Evolutionary conservation across 148 eudicot genomes (phyloP).

Genomic region (Diospyros lotus): DNA sequence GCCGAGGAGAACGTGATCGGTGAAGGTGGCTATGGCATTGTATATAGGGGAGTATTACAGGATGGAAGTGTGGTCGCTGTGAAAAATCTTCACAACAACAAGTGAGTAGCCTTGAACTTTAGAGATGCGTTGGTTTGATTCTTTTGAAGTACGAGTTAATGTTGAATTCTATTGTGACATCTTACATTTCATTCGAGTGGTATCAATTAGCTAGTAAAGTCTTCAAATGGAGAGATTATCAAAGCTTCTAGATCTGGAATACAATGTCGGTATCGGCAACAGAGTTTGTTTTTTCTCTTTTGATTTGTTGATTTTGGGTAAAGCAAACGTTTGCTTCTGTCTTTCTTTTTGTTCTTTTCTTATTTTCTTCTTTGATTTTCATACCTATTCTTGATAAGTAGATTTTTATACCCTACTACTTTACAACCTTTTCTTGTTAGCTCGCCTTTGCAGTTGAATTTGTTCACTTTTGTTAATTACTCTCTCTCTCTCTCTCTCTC

Average conservation of each 20-base stretch:
- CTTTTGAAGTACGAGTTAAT: neutral
- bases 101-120: slow-evolving; percentile 39
- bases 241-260: slow-evolving; percentile 26
- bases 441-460: slow-evolving; percentile 4
- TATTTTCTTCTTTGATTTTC: slow-evolving; percentile 29
- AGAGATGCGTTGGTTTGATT: neutral
- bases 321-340: slow-evolving; percentile 25
- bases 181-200: too few species aligned
- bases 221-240: slow-evolving; percentile 3
- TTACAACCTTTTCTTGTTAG: slow-evolving; percentile 9
- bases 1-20: slow-evolving; percentile 66
- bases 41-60: slow-evolving; percentile 68
- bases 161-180: neutral
- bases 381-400: slow-evolving; percentile 14
- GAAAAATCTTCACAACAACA: slow-evolving; percentile 74
- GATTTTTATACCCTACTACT: slow-evolving; percentile 11
- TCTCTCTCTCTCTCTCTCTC: slow-evolving; percentile 4
- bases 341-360: slow-evolving; percentile 27
- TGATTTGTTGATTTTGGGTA: neutral
- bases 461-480: slow-evolving; percentile 13
- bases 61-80: slow-evolving; percentile 87
- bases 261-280: slow-evolving; percentile 12
- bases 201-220: neutral
- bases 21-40: slow-evolving; percentile 90
- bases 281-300: slow-evolving; percentile 16